phyloP scores from a whole-genome alignment of 148 eudicot genomes.

The Pharnaceum exiguum region DNA sequence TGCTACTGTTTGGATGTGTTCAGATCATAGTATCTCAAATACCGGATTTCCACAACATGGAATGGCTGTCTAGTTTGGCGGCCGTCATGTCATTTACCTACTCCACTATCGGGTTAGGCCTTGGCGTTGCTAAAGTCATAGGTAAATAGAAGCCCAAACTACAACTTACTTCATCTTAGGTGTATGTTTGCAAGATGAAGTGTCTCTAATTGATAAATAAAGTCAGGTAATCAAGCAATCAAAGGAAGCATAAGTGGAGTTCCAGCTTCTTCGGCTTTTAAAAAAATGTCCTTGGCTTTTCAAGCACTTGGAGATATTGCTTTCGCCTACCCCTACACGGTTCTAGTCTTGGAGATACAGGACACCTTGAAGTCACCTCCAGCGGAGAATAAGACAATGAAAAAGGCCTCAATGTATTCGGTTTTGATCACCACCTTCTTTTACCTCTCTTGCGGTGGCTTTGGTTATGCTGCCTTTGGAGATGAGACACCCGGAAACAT shows the following conservation, averaged over 20 bases:
- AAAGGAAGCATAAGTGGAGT: conserved; percentile 53
- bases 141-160: conserved; percentile 30
- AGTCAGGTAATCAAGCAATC: conserved; percentile 41
- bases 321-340: conserved; percentile 44
- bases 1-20: conserved; percentile 50
- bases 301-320: conserved; percentile 71
- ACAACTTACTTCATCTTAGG: neutral
- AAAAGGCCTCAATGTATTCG: conserved; percentile 50
- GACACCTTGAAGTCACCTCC: conserved; percentile 66
- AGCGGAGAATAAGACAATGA: conserved; percentile 57
- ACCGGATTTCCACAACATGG: conserved; percentile 69
- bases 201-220: neutral
- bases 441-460: conserved; percentile 65
- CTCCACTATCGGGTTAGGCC: conserved; percentile 46
- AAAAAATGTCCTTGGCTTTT: conserved; percentile 36
- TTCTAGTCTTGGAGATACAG: conserved; percentile 51
- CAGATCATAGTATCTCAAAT: conserved; percentile 56
- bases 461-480: conserved; percentile 87
- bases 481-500: conserved; percentile 63
- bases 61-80: conserved; percentile 59
- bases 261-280: conserved; percentile 11
- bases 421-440: conserved; percentile 48
- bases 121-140: conserved; percentile 53
- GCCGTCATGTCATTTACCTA: conserved; percentile 66
- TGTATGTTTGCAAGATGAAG: no score